Percentiles rank a stretch among this genome's conserved stretches.
These are phyloP conservation scores for Sclerotinia glacialis DNA, from an alignment of 2,329 filamentous ascomycete species.

Conservation along the genomic window DNA sequence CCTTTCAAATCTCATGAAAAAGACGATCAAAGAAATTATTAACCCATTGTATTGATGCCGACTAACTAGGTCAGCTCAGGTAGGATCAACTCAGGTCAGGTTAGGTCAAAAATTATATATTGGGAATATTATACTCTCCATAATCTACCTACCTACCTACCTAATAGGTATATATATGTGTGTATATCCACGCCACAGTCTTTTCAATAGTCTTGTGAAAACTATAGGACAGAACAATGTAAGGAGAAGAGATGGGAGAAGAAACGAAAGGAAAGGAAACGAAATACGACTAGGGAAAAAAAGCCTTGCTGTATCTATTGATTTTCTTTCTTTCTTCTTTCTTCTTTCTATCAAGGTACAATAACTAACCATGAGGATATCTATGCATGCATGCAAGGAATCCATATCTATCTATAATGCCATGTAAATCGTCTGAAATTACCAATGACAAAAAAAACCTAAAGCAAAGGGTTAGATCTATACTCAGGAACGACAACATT, in stretches of 20 bases:
- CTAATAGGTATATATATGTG: too few species aligned
- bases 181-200: neutral
- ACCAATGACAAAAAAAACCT: neutral
- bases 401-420: slow-evolving; percentile 8
- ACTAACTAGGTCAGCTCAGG: too few species aligned
- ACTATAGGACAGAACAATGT: neutral
- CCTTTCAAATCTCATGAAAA: too few species aligned
- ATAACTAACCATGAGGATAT: neutral
- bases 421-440: neutral
- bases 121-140: too few species aligned
- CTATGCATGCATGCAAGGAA: neutral
- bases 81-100: too few species aligned
- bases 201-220: neutral
- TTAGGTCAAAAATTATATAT: too few species aligned
- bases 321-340: neutral
- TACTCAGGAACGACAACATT: slow-evolving; percentile 60
- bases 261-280: neutral
- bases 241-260: too few species aligned
- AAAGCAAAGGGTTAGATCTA: slow-evolving; percentile 62
- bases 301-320: neutral
- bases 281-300: neutral
- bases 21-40: too few species aligned
- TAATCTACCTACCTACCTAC: too few species aligned
- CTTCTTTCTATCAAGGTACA: neutral
- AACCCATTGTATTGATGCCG: too few species aligned